Conservation (phyloP, 768 basidiomycete genomes). For the Pisolithus orientalis region DNA sequence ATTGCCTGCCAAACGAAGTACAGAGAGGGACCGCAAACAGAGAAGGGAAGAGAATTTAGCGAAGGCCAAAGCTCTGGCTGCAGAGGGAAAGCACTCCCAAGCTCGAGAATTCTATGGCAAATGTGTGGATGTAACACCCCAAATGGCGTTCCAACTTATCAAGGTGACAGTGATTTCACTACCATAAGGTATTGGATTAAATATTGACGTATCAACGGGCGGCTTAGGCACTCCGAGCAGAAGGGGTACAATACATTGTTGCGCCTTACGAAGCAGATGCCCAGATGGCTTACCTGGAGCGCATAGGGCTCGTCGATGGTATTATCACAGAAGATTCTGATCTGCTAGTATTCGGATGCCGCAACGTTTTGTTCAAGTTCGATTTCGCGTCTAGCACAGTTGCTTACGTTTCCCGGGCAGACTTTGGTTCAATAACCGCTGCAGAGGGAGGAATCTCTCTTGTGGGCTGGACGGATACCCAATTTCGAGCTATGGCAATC, state of each 20-base stretch:
- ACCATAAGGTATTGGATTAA: not conserved
- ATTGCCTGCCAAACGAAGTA: constrained; percentile 88
- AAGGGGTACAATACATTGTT: constrained; percentile 78
- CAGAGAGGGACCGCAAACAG: constrained; percentile 74
- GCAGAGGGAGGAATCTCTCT: constrained; percentile 63
- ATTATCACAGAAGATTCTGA: constrained; percentile 98
- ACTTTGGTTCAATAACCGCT: constrained; percentile 57
- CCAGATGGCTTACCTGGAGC: constrained; percentile 90
- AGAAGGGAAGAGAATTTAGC: constrained; percentile 75
- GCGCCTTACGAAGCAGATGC: constrained; percentile 99
- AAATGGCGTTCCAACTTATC: constrained; percentile 96
- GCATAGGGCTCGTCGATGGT: constrained; percentile 73
- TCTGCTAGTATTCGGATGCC: constrained; percentile 94
- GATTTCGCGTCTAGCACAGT: constrained; percentile 64
- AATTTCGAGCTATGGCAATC: constrained; percentile 93
- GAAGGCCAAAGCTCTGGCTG: constrained; percentile 63
- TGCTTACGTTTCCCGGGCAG: constrained; percentile 55
- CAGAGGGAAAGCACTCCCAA: constrained; percentile 72
- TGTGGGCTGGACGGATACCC: constrained; percentile 80
- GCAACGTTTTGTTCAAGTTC: constrained; percentile 88
- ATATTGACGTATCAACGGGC: constrained; percentile 4
- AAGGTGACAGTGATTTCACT: constrained; percentile 50
- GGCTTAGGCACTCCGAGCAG: constrained; percentile 76
- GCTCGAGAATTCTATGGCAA: constrained; percentile 88
- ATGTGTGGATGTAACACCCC: constrained; percentile 90